Conservation (phyloP, 1,139 yeast species). For the Pichia sp. region DNA sequence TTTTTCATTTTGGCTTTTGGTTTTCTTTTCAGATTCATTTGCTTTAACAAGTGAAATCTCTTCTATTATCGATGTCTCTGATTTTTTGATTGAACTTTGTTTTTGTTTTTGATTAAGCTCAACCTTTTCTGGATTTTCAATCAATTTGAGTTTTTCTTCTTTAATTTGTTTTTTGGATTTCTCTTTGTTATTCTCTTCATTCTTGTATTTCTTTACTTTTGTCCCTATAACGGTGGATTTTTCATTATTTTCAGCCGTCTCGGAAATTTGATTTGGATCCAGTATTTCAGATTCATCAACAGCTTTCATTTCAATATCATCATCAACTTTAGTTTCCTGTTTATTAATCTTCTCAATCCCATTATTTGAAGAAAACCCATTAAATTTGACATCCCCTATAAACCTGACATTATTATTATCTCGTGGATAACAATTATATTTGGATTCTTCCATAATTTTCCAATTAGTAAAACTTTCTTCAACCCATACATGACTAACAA, state of each 20-base stretch:
- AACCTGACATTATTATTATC: slow-evolving; percentile 36
- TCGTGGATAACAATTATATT: slow-evolving; percentile 22
- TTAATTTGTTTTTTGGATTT: too few relatives aligned
- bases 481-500: slow-evolving; percentile 84
- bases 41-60: background rate
- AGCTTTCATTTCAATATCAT: background rate
- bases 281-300: background rate
- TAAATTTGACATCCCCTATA: slow-evolving; percentile 36
- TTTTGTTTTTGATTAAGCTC: too few relatives aligned
- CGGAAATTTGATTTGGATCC: too few relatives aligned
- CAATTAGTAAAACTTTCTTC: slow-evolving; percentile 58
- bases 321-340: background rate
- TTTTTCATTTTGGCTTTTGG: background rate
- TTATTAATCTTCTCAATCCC: background rate
- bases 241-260: background rate
- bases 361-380: slow-evolving; percentile 1
- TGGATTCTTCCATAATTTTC: slow-evolving; percentile 38
- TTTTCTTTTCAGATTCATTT: too few relatives aligned
- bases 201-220: too few relatives aligned
- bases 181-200: too few relatives aligned
- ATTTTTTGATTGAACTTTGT: too few relatives aligned
- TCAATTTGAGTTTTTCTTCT: too few relatives aligned
- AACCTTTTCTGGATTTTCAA: too few relatives aligned
- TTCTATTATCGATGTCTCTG: too few relatives aligned
- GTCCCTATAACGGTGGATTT: background rate